Evolutionary conservation across 352 stramenopile genomes (phyloP).

Genomic region (Globisporangium lucens): DNA sequence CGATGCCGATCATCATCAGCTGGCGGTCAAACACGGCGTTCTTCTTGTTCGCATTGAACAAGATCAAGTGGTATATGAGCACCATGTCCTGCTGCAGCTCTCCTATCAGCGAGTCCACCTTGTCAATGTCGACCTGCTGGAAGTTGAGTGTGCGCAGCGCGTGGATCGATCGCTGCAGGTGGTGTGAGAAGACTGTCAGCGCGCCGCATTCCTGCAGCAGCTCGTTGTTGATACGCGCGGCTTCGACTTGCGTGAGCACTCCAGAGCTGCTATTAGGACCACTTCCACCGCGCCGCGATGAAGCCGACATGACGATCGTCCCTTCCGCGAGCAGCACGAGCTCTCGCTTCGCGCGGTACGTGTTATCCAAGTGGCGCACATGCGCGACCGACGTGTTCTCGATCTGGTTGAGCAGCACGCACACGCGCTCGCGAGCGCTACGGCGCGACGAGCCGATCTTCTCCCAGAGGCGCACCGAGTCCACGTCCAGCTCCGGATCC

Average conservation of each 20-base stretch:
- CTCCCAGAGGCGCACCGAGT: conserved; percentile 56
- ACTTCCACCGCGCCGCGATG: conserved; percentile 12
- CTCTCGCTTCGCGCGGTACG: conserved; percentile 69
- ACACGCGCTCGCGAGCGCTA: conserved; percentile 63
- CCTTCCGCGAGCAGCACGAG: conserved; percentile 62
- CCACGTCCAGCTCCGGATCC: conserved; percentile 43
- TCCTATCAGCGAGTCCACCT: conserved; percentile 55
- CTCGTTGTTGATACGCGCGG: conserved; percentile 61
- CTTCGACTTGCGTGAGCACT: conserved; percentile 44
- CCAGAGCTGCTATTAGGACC: background rate
- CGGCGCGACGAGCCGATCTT: conserved; percentile 52
- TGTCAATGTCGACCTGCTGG: conserved; percentile 65
- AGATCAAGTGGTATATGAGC: conserved; percentile 72
- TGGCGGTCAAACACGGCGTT: conserved; percentile 68
- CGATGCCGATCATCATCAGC: conserved; percentile 63
- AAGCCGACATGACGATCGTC: conserved; percentile 23
- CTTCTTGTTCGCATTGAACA: conserved; percentile 67
- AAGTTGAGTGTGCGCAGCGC: conserved; percentile 71
- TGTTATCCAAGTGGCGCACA: conserved; percentile 64
- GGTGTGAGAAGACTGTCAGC: conserved; percentile 56
- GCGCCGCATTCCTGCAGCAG: conserved; percentile 71
- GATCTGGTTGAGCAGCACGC: conserved; percentile 54
- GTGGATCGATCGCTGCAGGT: conserved; percentile 63
- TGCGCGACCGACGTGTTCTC: conserved; percentile 62
- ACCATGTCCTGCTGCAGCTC: conserved; percentile 77